Percentiles rank a stretch among this genome's conserved stretches.
Conservation (phyloP, 2,329 filamentous ascomycete species). For the Plectosphaerella sp. region DNA sequence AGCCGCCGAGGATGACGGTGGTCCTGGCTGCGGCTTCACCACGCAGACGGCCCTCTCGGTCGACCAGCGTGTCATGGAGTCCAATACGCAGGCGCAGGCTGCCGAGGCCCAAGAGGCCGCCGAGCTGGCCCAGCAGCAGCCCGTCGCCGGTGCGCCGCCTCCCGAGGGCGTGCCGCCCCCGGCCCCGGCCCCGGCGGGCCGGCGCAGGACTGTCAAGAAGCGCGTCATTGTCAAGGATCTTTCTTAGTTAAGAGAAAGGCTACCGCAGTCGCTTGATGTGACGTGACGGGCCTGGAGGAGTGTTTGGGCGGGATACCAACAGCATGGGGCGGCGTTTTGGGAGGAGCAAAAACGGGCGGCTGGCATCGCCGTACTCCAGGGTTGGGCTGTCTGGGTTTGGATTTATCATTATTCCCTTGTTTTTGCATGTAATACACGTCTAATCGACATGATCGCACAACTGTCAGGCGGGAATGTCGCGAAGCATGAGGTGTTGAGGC, state of each 20-base stretch:
- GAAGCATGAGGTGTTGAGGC: too few relatives aligned
- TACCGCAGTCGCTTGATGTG: neutral
- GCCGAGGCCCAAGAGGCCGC: neutral
- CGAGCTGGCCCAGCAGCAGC: neutral
- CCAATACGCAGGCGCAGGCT: neutral
- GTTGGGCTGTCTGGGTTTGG: too few relatives aligned
- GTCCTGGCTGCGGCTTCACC: slow-evolving; percentile 28
- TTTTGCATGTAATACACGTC: too few relatives aligned
- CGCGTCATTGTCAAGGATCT: neutral
- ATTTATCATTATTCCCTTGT: too few relatives aligned
- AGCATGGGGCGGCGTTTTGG: neutral
- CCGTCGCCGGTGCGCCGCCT: neutral
- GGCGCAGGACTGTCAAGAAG: neutral
- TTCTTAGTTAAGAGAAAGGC: neutral
- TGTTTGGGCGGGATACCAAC: neutral
- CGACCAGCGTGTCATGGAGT: neutral
- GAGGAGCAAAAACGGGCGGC: neutral
- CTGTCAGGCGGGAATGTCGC: too few relatives aligned
- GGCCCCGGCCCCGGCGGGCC: neutral
- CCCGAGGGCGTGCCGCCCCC: neutral
- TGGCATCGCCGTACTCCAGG: slow-evolving; percentile 1
- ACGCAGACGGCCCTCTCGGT: slow-evolving; percentile 1
- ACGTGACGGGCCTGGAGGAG: neutral
- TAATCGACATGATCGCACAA: too few relatives aligned
- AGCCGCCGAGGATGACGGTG: slow-evolving; percentile 23